Evolutionary conservation across 2,329 filamentous ascomycete genomes (phyloP), one percentile per base, ranked within the genome.

Genomic region (Ascochyta pisi): DNA sequence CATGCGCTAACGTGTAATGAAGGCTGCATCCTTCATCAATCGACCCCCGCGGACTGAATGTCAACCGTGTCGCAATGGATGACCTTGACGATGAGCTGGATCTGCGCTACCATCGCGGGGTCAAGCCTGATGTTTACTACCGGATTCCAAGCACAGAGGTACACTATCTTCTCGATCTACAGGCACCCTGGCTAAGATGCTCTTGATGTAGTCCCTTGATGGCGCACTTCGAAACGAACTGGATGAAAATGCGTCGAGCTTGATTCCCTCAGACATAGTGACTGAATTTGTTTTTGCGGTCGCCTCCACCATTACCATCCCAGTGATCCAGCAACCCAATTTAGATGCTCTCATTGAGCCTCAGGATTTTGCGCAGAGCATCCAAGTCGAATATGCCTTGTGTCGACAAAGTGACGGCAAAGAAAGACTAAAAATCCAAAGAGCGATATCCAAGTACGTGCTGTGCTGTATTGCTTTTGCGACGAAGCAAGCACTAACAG

Each of bases 61-160:
- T 27, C 43, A 22, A 27, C 29, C 24, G 50, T 40, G 38, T 37
- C 42, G 43, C 45, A 38, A 73, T 73, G 70, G 63, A 71, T 23
- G 60, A 67, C 23, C 65, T 73, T 34, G 68, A 73, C 31, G 70
- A 73, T 45, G 66, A 73, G 27, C 55, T 73, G 27, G 69, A 71
- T 62, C 62, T 74, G 38, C 66, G 66, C 23, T 67, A 63, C 45
- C 70, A 73, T 54, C 66, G 62, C 10, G 63, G 61, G 15, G 54
- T 70, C 13, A 55, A 69, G 33, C 64, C 70, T 6, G 68, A 74
- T 27, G 70, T 72, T 19, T 73, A 73, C 57, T 74, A 73, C 40
- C 64, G 68, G 10, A 70, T 65, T 33, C 70, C 68, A 12, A 66
- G 63, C 3, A 60, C 59, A 41, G 70, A 69, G 64, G 67, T 69